These are phyloP conservation scores for Quercus dentata DNA, from an alignment of 306 rosid genomes.

Conservation along the genomic window DNA sequence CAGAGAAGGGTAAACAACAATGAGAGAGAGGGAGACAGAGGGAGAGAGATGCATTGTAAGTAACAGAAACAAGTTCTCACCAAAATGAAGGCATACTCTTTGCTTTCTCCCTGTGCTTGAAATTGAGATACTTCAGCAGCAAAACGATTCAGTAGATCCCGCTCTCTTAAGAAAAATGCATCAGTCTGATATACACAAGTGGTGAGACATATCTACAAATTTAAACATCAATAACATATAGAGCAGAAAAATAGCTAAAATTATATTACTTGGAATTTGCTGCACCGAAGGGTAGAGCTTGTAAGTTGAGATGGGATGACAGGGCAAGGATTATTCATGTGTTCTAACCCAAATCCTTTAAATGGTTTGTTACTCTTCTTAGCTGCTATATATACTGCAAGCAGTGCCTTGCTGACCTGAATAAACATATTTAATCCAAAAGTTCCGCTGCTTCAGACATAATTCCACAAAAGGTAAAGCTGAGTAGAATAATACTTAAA, in stretches of 20 bases:
- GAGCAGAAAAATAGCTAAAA: constrained; percentile 4
- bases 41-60: not conserved
- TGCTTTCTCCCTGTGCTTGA: constrained; percentile 71
- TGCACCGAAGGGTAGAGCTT: constrained; percentile 50
- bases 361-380: constrained; percentile 66
- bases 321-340: constrained; percentile 76
- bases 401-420: constrained; percentile 95
- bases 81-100: constrained; percentile 60
- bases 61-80: constrained; percentile 40
- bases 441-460: constrained; percentile 7
- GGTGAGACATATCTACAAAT: constrained; percentile 21
- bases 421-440: constrained; percentile 16
- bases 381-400: constrained; percentile 55
- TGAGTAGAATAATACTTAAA: constrained; percentile 8
- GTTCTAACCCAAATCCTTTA: constrained; percentile 76
- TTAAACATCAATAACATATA: not conserved
- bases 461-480: not conserved
- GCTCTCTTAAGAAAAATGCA: constrained; percentile 76
- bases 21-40: constrained; percentile 3
- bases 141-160: constrained; percentile 70
- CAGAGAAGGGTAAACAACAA: constrained; percentile 18
- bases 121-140: constrained; percentile 64
- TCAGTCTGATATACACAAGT: constrained; percentile 51
- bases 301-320: constrained; percentile 63
- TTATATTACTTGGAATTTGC: constrained; percentile 72